These are phyloP conservation scores for Zygosaccharomyces sapae DNA, from an alignment of 1,139 yeast species.

Conservation along the genomic window DNA sequence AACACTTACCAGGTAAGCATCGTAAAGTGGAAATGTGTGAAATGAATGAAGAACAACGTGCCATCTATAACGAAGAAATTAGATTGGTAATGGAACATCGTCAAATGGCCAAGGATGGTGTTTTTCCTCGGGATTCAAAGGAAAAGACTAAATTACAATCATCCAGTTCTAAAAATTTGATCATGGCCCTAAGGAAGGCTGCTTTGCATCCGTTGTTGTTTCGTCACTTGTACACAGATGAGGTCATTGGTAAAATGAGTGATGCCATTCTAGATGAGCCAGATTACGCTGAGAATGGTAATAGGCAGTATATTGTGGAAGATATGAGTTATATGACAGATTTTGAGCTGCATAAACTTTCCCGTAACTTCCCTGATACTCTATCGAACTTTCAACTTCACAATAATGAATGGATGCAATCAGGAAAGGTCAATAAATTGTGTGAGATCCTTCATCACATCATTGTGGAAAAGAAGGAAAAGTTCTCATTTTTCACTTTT, in stretches of 20 bases:
- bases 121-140: constrained; percentile 36
- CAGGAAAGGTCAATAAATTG: constrained; percentile 71
- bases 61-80: constrained; percentile 59
- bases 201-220: constrained; percentile 71
- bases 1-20: constrained; percentile 76
- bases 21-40: constrained; percentile 64
- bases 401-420: constrained; percentile 57
- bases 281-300: constrained; percentile 66
- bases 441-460: constrained; percentile 56
- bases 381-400: constrained; percentile 52
- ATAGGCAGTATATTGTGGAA: constrained; percentile 68
- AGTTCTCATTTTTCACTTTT: constrained; percentile 74
- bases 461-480: constrained; percentile 58
- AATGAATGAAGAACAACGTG: constrained; percentile 52
- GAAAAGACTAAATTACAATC: constrained; percentile 33
- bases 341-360: constrained; percentile 73
- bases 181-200: constrained; percentile 72
- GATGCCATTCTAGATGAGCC: constrained; percentile 75
- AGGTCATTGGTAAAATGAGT: constrained; percentile 60
- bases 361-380: constrained; percentile 67
- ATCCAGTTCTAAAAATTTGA: constrained; percentile 47
- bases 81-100: constrained; percentile 49
- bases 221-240: constrained; percentile 57
- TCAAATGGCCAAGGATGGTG: constrained; percentile 42
- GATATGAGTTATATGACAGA: constrained; percentile 96